Percentiles rank a stretch among this genome's conserved stretches.
Evolutionary conservation across 441 rosid species (phyloP).

Genomic region (Euphorbia corollata): DNA sequence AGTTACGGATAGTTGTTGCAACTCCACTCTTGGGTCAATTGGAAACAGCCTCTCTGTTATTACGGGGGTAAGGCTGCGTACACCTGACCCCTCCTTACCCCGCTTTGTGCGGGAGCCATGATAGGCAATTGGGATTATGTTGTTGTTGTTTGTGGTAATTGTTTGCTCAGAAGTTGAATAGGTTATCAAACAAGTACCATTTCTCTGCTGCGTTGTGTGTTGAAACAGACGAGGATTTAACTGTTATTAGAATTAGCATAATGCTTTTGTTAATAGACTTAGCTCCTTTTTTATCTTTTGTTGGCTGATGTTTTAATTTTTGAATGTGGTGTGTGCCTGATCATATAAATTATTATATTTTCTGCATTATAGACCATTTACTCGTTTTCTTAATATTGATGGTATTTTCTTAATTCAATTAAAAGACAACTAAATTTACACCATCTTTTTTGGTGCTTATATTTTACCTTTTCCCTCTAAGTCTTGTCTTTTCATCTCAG

Average conservation of each 20-base stretch:
- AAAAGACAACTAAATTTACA: neutral
- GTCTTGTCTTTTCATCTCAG: constrained; percentile 31
- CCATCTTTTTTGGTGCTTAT: neutral
- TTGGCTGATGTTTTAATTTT: neutral
- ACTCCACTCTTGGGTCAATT: too few relatives aligned
- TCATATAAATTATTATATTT: neutral
- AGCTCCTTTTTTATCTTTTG: neutral
- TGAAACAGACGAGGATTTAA: neutral
- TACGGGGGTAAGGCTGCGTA: too few relatives aligned
- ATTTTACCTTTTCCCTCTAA: constrained; percentile 2
- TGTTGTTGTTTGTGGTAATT: neutral
- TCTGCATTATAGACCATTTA: neutral
- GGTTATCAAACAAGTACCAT: neutral
- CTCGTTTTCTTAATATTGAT: neutral
- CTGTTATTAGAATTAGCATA: neutral
- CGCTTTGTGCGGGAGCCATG: too few relatives aligned
- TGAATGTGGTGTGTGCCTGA: neutral
- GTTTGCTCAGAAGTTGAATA: neutral
- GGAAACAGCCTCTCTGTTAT: too few relatives aligned
- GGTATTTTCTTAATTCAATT: constrained; percentile 1
- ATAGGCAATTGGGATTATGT: too few relatives aligned
- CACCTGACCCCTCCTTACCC: too few relatives aligned
- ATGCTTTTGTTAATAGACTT: neutral
- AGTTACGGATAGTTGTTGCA: too few relatives aligned
- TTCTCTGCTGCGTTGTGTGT: neutral